These are phyloP conservation scores for Fusarium pseudograminearum DNA, from an alignment of 2,329 filamentous ascomycete species.

Conservation along the genomic window DNA sequence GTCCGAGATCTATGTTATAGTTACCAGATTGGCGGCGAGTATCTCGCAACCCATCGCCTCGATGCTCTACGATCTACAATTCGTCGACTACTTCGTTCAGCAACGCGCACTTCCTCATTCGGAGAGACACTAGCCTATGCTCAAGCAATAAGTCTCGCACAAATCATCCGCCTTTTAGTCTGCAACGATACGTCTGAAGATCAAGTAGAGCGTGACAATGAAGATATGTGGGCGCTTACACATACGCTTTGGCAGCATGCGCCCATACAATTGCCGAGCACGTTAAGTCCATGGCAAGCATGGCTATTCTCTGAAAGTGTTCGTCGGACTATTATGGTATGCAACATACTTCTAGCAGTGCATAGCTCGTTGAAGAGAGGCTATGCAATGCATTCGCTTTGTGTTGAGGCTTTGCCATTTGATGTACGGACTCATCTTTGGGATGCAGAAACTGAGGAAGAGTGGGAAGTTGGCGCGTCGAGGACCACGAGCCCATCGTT, in stretches of 20 bases:
- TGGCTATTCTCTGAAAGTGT: slow-evolving; percentile 20
- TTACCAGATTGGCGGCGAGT: background rate
- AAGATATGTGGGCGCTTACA: background rate
- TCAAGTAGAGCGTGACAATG: background rate
- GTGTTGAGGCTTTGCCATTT: slow-evolving; percentile 11
- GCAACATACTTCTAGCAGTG: background rate
- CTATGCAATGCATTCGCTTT: slow-evolving; percentile 16
- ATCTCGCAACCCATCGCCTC: background rate
- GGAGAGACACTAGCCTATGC: slow-evolving; percentile 3
- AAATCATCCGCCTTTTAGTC: background rate
- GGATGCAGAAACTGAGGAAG: background rate
- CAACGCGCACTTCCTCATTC: background rate
- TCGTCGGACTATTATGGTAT: slow-evolving; percentile 6
- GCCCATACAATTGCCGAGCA: background rate
- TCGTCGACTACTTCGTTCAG: background rate
- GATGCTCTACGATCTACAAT: background rate
- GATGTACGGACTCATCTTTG: slow-evolving; percentile 5
- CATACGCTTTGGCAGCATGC: slow-evolving; percentile 6
- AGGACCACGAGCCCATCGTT: background rate
- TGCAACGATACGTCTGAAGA: background rate
- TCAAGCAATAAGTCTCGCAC: slow-evolving; percentile 1
- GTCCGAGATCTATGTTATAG: background rate
- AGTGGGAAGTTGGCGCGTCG: background rate
- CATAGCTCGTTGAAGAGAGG: slow-evolving; percentile 11
- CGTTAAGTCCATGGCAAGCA: slow-evolving; percentile 13